Evolutionary conservation across 108 stramenopile species (phyloP).

Genomic region (Cyclotella sp.): DNA sequence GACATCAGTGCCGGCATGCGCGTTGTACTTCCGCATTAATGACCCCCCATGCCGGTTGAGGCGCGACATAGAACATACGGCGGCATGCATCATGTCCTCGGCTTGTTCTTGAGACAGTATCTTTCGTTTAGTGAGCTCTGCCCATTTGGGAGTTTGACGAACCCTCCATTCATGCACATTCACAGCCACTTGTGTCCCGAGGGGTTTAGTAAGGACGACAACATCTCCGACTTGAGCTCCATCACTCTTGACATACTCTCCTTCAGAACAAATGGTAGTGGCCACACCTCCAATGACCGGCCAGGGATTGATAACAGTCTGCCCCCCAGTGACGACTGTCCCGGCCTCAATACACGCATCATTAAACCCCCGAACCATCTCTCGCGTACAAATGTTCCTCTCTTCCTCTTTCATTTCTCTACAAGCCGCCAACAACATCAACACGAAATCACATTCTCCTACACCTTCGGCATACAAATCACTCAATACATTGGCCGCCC

Average conservation of each 20-base stretch:
- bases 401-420: constrained; percentile 74
- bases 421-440: constrained; percentile 85
- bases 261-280: constrained; percentile 71
- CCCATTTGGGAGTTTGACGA: constrained; percentile 35
- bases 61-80: constrained; percentile 81
- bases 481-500: constrained; percentile 85
- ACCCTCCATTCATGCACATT: constrained; percentile 88
- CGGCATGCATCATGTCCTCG: constrained; percentile 84
- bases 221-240: constrained; percentile 78
- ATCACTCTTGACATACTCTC: constrained; percentile 77
- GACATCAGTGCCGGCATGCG: constrained; percentile 84
- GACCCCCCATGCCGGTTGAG: constrained; percentile 70
- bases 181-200: constrained; percentile 89
- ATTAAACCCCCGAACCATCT: constrained; percentile 85
- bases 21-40: constrained; percentile 72
- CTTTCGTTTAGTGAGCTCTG: constrained; percentile 27
- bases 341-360: constrained; percentile 80
- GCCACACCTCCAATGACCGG: constrained; percentile 90
- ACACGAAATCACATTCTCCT: constrained; percentile 77
- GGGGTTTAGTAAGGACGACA: constrained; percentile 83
- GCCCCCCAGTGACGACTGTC: constrained; percentile 82
- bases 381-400: constrained; percentile 77
- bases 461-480: constrained; percentile 89
- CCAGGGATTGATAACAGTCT: constrained; percentile 91
- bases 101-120: constrained; percentile 42